A percentile compares a stretch with the other conserved stretches of the same genome.
Evolutionary conservation across 305 asterid genomes (phyloP).

Genomic region (Fraxinus sp.): DNA sequence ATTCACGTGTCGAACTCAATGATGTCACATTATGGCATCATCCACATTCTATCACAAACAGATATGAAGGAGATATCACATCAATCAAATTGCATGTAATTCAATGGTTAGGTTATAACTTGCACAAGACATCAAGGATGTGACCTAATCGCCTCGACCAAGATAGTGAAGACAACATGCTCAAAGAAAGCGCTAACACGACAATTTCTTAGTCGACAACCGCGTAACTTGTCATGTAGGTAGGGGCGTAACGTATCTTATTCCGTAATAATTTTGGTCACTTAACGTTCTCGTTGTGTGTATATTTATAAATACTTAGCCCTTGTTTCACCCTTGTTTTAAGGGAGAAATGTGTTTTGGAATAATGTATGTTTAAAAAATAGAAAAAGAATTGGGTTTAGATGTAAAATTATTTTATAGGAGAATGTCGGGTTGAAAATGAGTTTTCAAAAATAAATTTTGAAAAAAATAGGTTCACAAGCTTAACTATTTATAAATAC

Average conservation of each 20-base stretch:
- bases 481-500: no score
- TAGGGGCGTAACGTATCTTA: not conserved
- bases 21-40: not conserved
- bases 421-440: no score
- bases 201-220: not conserved
- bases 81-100: not conserved
- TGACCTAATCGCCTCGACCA: not conserved
- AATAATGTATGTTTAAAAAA: no score
- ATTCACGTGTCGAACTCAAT: not conserved
- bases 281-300: not conserved
- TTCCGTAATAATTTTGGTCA: not conserved
- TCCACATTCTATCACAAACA: not conserved
- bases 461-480: no score
- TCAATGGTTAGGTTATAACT: not conserved
- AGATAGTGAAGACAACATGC: not conserved
- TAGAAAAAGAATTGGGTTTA: no score
- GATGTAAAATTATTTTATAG: no score
- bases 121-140: not conserved
- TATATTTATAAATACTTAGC: not conserved
- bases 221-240: not conserved
- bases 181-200: not conserved
- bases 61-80: not conserved
- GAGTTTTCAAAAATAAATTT: no score
- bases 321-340: no score
- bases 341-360: no score